Evolutionary conservation across 805 yeast genomes (phyloP), one percentile per base, ranked within the genome.

Genomic region (Nakazawaea sp.): DNA sequence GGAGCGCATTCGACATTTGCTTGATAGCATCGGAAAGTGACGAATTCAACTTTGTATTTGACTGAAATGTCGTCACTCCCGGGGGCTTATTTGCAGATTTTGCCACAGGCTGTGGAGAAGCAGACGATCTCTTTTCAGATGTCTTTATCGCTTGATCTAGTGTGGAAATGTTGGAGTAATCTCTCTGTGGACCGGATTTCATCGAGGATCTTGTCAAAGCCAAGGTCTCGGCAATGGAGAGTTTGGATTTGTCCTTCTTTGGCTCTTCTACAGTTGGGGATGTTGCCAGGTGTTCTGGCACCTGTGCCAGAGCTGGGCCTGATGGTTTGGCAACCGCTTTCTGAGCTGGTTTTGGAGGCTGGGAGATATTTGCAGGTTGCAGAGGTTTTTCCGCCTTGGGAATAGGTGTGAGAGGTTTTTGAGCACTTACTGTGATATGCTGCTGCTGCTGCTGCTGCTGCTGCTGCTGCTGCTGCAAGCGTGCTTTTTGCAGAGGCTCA

Each of bases 191-290:
- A 0, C 47, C 48, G 4, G 47, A 55, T 1, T 53, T 50, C 70
- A 70, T 67, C 8, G 65, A 58, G 3, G 72, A 62, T 27, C 80
- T 54, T 42, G 71, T 72, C 36, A 72, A 46, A 0, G 82, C 82
- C 44, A 76, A 53, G 2, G 81, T 72, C 45, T 76, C 79, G 0
- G 82, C 81, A 34, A 76, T 75, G 2, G 81, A 70, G 20, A 74
- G 50, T 1, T 65, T 21, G 24, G 24, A 21, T 21, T 21, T 21
- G 10, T 21, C 17, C 19, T 28, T n/a, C 28, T 10, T 10, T 23
- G 26, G 12, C 12, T 23, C 26, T 12, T 23, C 11, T 23, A 9
- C 26, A 23, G 8, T 23, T 23, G 26, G 26, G n/a, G n/a, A n/a
- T n/a, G n/a, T n/a, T n/a, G n/a, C n/a, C n/a, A n/a, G n/a, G n/a